These are phyloP conservation scores for Ascocoryne sarcoides DNA, from an alignment of 2,329 filamentous ascomycete species.

Conservation along the genomic window DNA sequence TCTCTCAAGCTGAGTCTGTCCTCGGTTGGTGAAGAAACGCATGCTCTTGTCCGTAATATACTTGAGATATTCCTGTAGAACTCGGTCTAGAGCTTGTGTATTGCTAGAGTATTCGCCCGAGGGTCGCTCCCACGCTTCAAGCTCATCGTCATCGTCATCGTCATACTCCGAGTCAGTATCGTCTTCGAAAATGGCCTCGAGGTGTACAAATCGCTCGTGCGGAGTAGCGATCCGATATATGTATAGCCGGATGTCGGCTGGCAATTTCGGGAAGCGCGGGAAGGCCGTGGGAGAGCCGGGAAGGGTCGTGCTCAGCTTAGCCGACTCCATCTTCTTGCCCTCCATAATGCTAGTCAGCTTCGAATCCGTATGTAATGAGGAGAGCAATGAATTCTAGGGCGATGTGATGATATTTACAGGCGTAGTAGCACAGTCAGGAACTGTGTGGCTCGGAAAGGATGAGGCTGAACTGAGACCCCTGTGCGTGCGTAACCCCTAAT, in stretches of 20 bases:
- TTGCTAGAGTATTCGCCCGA: not conserved
- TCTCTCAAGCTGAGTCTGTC: not conserved
- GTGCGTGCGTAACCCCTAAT: no score
- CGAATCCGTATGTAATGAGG: no score
- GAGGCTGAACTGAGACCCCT: no score
- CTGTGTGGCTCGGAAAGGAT: no score
- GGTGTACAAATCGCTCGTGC: not conserved
- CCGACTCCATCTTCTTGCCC: no score
- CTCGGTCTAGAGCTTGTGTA: not conserved
- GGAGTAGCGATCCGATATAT: not conserved
- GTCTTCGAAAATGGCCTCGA: not conserved
- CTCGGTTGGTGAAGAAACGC: not conserved
- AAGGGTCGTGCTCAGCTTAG: no score
- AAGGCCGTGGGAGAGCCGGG: not conserved
- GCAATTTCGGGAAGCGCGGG: not conserved
- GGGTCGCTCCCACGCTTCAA: not conserved
- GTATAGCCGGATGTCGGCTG: not conserved
- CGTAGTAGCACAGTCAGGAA: no score
- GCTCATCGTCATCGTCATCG: not conserved
- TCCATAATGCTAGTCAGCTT: no score
- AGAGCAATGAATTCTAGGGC: no score
- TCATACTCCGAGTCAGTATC: not conserved
- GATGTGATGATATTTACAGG: no score
- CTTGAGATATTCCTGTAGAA: slow-evolving; percentile 1
- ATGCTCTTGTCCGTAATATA: not conserved